These are phyloP conservation scores for Chlorella sp. DNA, from an alignment of 139 green algal species.

Conservation along the genomic window DNA sequence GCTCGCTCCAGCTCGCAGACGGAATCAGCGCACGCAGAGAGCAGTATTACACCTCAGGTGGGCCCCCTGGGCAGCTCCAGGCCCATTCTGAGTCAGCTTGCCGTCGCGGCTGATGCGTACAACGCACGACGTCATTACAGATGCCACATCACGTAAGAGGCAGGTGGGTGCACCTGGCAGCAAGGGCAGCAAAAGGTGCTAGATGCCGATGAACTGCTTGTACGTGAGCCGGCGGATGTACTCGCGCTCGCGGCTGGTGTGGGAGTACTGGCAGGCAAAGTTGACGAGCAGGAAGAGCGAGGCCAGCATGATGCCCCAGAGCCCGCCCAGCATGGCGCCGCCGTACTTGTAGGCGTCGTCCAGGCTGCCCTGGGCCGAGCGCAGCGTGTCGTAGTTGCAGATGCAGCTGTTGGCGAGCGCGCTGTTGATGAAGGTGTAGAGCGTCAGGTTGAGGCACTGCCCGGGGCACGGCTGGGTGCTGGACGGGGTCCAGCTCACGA, in stretches of 20 bases:
- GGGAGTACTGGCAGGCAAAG: conserved; percentile 19
- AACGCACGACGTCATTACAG: too few species aligned
- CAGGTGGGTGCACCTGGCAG: too few species aligned
- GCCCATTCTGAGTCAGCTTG: too few species aligned
- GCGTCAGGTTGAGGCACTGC: conserved; percentile 31
- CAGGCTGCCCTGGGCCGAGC: not conserved
- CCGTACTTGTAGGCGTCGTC: conserved; percentile 9
- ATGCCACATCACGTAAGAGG: too few species aligned
- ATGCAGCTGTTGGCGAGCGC: conserved; percentile 20
- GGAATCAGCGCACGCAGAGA: too few species aligned
- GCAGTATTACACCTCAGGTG: too few species aligned
- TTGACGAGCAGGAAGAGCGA: conserved; percentile 11
- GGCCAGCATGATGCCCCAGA: conserved; percentile 11
- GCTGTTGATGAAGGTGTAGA: conserved; percentile 16
- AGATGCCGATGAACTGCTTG: conserved; percentile 17
- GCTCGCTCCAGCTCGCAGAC: too few species aligned
- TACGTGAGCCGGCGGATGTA: conserved; percentile 8
- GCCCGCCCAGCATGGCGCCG: conserved; percentile 2
- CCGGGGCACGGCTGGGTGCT: conserved; percentile 16
- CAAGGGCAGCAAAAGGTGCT: too few species aligned
- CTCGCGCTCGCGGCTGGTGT: conserved; percentile 25
- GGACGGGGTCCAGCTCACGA: conserved; percentile 17
- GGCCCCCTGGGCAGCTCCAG: too few species aligned
- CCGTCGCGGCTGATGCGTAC: too few species aligned
- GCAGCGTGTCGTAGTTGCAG: conserved; percentile 14